Evolutionary conservation across 768 basidiomycete genomes (phyloP).

Genomic region (Leccinum uliginosum): DNA sequence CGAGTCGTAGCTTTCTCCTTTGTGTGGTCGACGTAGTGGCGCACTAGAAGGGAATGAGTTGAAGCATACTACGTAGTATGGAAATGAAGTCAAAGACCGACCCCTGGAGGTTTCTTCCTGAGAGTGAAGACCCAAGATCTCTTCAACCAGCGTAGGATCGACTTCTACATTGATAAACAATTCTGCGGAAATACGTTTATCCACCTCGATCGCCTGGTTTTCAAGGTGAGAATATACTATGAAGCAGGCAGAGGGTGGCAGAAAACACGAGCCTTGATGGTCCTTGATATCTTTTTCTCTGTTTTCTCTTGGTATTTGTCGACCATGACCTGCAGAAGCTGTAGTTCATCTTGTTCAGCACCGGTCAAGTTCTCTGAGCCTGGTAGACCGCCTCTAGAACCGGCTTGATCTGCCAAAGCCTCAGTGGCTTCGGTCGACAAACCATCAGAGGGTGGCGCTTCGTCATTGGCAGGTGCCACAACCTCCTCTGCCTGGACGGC

Average conservation of each 20-base stretch:
- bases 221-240: conserved; percentile 1
- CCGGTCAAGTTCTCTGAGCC: conserved; percentile 27
- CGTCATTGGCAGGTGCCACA: conserved; percentile 8
- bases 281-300: conserved; percentile 75
- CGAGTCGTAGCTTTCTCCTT: conserved; percentile 70
- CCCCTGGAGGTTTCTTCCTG: conserved; percentile 35
- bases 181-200: conserved; percentile 68
- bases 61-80: background rate
- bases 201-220: conserved; percentile 66
- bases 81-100: background rate
- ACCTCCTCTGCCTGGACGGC: conserved; percentile 32
- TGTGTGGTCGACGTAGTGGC: conserved; percentile 40
- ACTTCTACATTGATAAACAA: conserved; percentile 59
- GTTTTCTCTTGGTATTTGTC: conserved; percentile 84
- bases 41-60: conserved; percentile 9
- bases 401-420: conserved; percentile 2
- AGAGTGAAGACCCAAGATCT: conserved; percentile 51
- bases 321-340: conserved; percentile 63
- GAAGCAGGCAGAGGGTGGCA: background rate
- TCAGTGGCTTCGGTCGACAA: conserved; percentile 8
- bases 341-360: conserved; percentile 44
- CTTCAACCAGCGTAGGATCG: conserved; percentile 52
- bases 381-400: conserved; percentile 6
- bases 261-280: conserved; percentile 54
- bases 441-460: conserved; percentile 1